A percentile compares a stretch with the other conserved stretches of the same genome.
These are phyloP conservation scores for Fomitopsis betulina DNA, from an alignment of 1,284 basidiomycete species.

Conservation along the genomic window DNA sequence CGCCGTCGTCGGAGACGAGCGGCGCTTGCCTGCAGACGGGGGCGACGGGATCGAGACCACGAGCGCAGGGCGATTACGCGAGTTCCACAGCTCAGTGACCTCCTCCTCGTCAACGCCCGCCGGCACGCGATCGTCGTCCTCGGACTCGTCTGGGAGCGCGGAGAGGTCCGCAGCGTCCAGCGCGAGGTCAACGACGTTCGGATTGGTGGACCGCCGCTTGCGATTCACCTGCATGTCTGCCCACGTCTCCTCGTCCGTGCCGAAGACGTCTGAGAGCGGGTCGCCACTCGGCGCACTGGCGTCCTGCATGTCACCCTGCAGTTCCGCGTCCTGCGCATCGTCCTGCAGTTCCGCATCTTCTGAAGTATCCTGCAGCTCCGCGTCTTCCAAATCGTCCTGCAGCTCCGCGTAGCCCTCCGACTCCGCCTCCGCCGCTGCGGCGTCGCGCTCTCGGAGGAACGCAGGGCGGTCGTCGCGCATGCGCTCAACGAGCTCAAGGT, in stretches of 20 bases:
- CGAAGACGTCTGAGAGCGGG: constrained; percentile 45
- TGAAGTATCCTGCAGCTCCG: too few species aligned
- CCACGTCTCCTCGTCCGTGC: constrained; percentile 60
- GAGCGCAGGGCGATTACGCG: constrained; percentile 29
- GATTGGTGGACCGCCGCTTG: constrained; percentile 31
- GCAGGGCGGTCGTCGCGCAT: constrained; percentile 35
- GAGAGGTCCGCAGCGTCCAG: constrained; percentile 46
- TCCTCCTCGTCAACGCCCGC: constrained; percentile 19
- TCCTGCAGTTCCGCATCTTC: constrained; percentile 8
- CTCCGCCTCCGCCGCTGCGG: constrained; percentile 16
- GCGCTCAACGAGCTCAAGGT: constrained; percentile 46
- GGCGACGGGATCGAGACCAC: constrained; percentile 29
- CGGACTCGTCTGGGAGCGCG: constrained; percentile 30
- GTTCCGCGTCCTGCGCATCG: constrained; percentile 19
- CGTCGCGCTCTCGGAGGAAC: constrained; percentile 21
- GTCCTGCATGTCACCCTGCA: constrained; percentile 24
- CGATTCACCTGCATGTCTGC: constrained; percentile 40
- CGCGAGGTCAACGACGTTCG: constrained; percentile 48
- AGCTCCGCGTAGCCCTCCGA: constrained; percentile 32
- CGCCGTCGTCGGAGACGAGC: constrained; percentile 25
- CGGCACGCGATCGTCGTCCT: constrained; percentile 16
- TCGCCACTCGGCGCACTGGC: constrained; percentile 24
- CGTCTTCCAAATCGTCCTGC: constrained; percentile 23
- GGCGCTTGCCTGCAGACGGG: constrained; percentile 17
- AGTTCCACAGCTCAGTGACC: constrained; percentile 21